A percentile compares a stretch with the other conserved stretches of the same genome.
Evolutionary conservation across 805 yeast genomes (phyloP).

Genomic region (Pichia nanzhaoensis): DNA sequence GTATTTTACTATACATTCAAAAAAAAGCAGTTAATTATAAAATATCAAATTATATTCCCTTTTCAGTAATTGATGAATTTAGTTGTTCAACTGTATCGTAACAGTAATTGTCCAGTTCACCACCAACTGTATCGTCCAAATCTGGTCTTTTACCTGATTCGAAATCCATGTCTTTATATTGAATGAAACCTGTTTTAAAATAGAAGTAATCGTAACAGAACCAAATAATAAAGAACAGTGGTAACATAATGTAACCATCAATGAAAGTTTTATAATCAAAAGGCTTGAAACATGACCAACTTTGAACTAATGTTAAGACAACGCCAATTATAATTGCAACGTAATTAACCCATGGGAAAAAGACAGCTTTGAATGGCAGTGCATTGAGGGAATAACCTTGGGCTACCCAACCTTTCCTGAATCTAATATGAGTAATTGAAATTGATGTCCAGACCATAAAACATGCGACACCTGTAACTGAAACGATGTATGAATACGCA

Average conservation of each 20-base stretch:
- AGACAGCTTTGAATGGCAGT: constrained; percentile 46
- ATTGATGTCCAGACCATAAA: constrained; percentile 64
- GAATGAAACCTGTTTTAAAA: constrained; percentile 27
- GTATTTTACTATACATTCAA: too few species aligned
- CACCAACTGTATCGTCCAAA: constrained; percentile 20
- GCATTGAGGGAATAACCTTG: constrained; percentile 40
- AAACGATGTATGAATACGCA: constrained; percentile 56
- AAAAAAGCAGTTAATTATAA: too few species aligned
- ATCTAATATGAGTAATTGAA: constrained; percentile 48
- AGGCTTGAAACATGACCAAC: constrained; percentile 59
- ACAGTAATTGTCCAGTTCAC: constrained; percentile 10
- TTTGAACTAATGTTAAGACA: constrained; percentile 54
- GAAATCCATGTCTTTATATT: constrained; percentile 40
- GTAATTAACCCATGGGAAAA: constrained; percentile 46
- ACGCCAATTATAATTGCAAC: constrained; percentile 44
- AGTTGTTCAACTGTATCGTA: not conserved
- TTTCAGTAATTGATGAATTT: not conserved
- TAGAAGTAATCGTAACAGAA: constrained; percentile 19
- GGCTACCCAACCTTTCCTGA: constrained; percentile 41
- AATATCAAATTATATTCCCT: too few species aligned
- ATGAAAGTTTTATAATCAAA: constrained; percentile 48
- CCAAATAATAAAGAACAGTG: constrained; percentile 43
- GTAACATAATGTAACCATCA: constrained; percentile 59
- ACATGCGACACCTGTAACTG: constrained; percentile 59
- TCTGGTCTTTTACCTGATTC: constrained; percentile 42